Conservation (phyloP, 768 basidiomycete species). For the Lactarius psammicola region DNA sequence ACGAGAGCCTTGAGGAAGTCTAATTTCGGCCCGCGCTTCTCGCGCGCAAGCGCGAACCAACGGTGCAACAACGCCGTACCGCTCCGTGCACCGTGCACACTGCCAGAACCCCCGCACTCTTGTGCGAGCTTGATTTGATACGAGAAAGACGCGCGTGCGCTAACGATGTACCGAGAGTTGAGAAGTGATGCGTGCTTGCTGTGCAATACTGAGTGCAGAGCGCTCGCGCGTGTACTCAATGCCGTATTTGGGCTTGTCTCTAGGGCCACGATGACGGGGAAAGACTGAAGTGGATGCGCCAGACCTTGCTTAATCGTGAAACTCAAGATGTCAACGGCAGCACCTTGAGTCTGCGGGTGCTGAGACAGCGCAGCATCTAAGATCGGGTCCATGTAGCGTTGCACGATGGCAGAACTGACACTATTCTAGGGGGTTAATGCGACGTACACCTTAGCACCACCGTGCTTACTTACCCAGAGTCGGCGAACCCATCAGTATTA, state of each 20-base stretch:
- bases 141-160: conserved; percentile 76
- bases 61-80: conserved; percentile 72
- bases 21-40: conserved; percentile 81
- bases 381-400: conserved; percentile 84
- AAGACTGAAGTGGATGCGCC: conserved; percentile 93
- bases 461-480: conserved; percentile 83
- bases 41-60: conserved; percentile 90
- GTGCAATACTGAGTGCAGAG: conserved; percentile 79
- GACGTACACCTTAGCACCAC: background rate
- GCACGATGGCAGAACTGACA: conserved; percentile 91
- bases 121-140: conserved; percentile 67
- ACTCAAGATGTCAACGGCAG: conserved; percentile 86
- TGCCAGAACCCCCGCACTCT: conserved; percentile 31
- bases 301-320: conserved; percentile 95
- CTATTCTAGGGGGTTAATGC: conserved; percentile 41
- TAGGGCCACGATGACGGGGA: conserved; percentile 89
- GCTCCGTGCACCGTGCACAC: conserved; percentile 50
- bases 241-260: conserved; percentile 70
- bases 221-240: conserved; percentile 72
- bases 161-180: conserved; percentile 79
- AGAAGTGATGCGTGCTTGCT: conserved; percentile 87
- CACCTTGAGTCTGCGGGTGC: conserved; percentile 66
- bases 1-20: conserved; percentile 85
- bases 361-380: conserved; percentile 76
- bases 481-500: conserved; percentile 92